Base-by-base conservation (phyloP, 2,329 filamentous ascomycete genomes). In the Knoxdaviesia capensis region DNA sequence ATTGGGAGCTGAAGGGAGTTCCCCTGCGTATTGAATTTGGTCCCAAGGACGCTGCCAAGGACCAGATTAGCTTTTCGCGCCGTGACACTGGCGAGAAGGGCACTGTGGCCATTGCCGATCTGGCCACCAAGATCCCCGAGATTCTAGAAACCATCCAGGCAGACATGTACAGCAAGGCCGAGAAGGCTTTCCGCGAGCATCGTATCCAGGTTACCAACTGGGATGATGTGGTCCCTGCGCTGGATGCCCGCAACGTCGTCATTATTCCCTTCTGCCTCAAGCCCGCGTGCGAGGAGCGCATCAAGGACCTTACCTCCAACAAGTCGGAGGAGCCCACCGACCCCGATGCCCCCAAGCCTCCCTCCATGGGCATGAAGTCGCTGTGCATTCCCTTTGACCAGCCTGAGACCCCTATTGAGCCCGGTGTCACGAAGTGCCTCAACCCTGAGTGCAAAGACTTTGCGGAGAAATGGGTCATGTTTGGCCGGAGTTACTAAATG, bases 1-100 rank as follows among this genome's bases (percentile, higher is more conserved):
- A 98, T 62, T 94, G 86, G 85, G 92, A 98, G 60, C 71, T 96
- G 52, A 92, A 88, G 63, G 90, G 92, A 57, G 81, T 96, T 36
- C 90, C 92, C 39, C 73, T 98, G 34, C 81, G 90, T 45, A 71
- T 98, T 45, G 90, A 98, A 60, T 94, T 94, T 55, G 92, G 92
- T 5, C 88, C 90, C 53, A 93, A 93, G 62, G 90, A 96, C 56
- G 79, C 80, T 8, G 84, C 82, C 48, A 84, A 87, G 56, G 74
- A 80, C 44, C 81, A 87, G 36, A 80, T 96, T 50, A 84, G 80
- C 48, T 83, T 74, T 48, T 83, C 87, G 28, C 83, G 90, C 53
- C 83, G 92, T 53, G 90, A 98, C 58, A 81, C 81, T 11, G 76
- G 76, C 45, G 80, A 80, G 59, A 94, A 96, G 69, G 71, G 76